These are phyloP conservation scores for Acanthochlamys bracteata DNA, from an alignment of 106 monocot genomes.

Conservation along the genomic window DNA sequence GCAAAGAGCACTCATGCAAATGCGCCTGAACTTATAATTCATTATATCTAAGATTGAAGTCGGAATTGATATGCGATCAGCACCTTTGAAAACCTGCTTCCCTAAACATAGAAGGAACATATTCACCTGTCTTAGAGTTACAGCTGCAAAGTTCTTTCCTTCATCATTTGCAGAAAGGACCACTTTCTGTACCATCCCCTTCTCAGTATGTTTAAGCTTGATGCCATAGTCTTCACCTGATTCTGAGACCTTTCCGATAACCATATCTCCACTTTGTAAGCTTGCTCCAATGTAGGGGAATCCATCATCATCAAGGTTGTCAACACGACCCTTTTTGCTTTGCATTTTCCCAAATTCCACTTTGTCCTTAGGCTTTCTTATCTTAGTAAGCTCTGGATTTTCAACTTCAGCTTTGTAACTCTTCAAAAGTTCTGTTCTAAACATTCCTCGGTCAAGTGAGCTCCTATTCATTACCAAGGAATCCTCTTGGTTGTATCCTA, in stretches of 20 bases:
- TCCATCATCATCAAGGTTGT: constrained; percentile 90
- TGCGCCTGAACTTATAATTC: too few species aligned
- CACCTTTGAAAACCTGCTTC: too few species aligned
- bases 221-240: constrained; percentile 69
- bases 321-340: constrained; percentile 76
- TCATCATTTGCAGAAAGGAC: constrained; percentile 90
- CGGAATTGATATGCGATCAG: too few species aligned
- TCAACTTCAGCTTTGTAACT: constrained; percentile 93
- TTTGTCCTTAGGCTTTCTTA: constrained; percentile 52
- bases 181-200: constrained; percentile 87
- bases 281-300: constrained; percentile 74
- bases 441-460: constrained; percentile 85
- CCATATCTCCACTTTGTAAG: constrained; percentile 76
- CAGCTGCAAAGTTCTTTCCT: constrained; percentile 80
- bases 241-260: constrained; percentile 76
- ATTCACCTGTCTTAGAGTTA: constrained; percentile 84
- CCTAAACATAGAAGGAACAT: background rate
- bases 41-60: too few species aligned
- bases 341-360: constrained; percentile 74
- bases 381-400: constrained; percentile 47
- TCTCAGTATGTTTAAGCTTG: constrained; percentile 89
- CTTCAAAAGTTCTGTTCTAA: constrained; percentile 83
- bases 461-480: constrained; percentile 85
- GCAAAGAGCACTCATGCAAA: too few species aligned
- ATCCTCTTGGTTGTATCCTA: constrained; percentile 97